Percentiles rank a stretch among this genome's conserved stretches.
Conservation (phyloP, 2,329 filamentous ascomycete genomes). For the Aspergillus sp. region DNA sequence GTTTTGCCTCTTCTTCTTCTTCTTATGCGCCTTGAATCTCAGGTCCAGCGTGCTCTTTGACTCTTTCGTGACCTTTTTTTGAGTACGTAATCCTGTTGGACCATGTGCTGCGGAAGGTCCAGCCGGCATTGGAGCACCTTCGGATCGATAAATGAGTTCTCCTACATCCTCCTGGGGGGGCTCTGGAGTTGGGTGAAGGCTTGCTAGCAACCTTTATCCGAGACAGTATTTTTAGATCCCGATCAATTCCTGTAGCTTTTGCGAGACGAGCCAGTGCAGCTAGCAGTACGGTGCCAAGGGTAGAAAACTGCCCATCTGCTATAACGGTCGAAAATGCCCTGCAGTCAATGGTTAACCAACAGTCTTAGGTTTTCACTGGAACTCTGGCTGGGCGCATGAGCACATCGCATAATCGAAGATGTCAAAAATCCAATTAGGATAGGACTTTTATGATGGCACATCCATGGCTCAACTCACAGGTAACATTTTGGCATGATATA, state of each 20-base stretch:
- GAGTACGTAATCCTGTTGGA: background rate
- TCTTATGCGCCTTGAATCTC: constrained; percentile 28
- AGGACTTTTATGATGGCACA: background rate
- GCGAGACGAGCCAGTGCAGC: constrained; percentile 58
- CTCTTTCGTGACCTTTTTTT: constrained; percentile 4
- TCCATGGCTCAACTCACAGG: constrained; percentile 24
- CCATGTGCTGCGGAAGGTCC: background rate
- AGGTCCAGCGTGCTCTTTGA: constrained; percentile 6
- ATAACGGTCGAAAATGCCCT: constrained; percentile 62
- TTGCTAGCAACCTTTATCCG: background rate
- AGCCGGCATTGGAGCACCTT: background rate
- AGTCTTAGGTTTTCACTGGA: too few relatives aligned
- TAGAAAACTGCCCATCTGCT: constrained; percentile 68
- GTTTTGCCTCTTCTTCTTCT: constrained; percentile 54
- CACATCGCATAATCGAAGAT: too few relatives aligned
- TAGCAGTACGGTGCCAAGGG: constrained; percentile 65
- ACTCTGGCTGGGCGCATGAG: too few relatives aligned
- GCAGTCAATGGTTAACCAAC: constrained; percentile 4
- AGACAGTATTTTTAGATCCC: background rate
- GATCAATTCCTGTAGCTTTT: constrained; percentile 35
- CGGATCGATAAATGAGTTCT: constrained; percentile 17
- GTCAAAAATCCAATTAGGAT: too few relatives aligned
- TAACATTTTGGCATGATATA: constrained; percentile 38
- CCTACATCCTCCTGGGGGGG: constrained; percentile 17
- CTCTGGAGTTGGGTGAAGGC: background rate